Percentiles rank a stretch among this genome's conserved stretches.
Conservation (phyloP, 306 rosid genomes). For the Cyamopsis tetragonoloba region DNA sequence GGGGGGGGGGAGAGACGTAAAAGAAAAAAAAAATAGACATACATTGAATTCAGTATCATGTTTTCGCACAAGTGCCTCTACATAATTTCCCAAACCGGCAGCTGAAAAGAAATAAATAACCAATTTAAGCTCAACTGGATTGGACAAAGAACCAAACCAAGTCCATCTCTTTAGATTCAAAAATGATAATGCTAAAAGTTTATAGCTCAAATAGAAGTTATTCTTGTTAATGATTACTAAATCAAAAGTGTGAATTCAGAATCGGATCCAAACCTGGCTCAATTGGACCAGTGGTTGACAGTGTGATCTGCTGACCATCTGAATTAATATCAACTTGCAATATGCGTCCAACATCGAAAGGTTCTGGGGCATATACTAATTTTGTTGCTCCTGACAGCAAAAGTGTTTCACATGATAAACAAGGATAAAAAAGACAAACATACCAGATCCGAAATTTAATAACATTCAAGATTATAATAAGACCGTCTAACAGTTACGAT, state of each 20-base stretch:
- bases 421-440: not conserved
- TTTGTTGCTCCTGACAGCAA: constrained; percentile 73
- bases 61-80: constrained; percentile 85
- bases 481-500: not conserved
- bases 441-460: not conserved
- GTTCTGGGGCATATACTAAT: constrained; percentile 81
- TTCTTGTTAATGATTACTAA: constrained; percentile 1
- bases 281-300: constrained; percentile 74
- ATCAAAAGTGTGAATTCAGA: constrained; percentile 2
- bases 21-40: constrained; percentile 22
- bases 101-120: constrained; percentile 52
- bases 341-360: constrained; percentile 73
- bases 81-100: constrained; percentile 93
- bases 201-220: not conserved
- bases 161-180: not conserved
- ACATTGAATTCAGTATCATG: constrained; percentile 86
- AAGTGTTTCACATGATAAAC: not conserved
- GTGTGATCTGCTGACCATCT: constrained; percentile 37
- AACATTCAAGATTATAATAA: constrained; percentile 2
- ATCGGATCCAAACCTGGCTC: constrained; percentile 67
- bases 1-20: too few relatives aligned
- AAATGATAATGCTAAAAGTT: not conserved
- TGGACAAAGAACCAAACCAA: not conserved
- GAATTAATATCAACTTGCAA: constrained; percentile 62
- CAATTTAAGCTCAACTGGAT: not conserved